Evolutionary conservation across 352 stramenopile genomes (phyloP), one percentile per base, ranked within the genome.

Genomic region (Halophytophthora batemanensis): DNA sequence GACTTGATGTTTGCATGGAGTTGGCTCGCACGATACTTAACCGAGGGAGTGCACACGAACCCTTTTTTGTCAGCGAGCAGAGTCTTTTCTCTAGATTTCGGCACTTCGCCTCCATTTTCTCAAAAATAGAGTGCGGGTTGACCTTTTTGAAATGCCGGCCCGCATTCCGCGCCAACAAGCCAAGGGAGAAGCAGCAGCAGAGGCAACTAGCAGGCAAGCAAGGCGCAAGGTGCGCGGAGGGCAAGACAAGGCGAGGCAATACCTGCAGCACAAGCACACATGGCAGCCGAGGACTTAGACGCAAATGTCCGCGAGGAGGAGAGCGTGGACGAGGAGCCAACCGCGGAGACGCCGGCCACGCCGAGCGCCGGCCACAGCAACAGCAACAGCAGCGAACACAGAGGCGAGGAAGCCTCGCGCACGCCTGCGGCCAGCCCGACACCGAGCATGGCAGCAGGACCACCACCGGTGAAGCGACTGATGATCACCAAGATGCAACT

Each of bases 401-500:
- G 37, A 15, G 37, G 3, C 15, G 37, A 43, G 17, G 14, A 43
- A 19, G 35, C 17, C 14, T 10, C 6, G 35, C 12, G 17, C 37
- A 17, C n/a, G 37, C 17, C 46, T 1, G 28, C 45, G 28, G 45
- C 41, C n/a, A 36, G 22, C 15, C 54, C 52, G 6, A 64, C 58
- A n/a, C 61, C 66, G 1, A 44, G 48, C 22, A 57, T 61, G 40
- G 1, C 42, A 8, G 4, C 25, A 31, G 25, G 4, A 8, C 25
- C 25, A 31, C 21, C 45, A 39, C 70, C 74, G 5, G 55, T 65
- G 29, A 82, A 82, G 57, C 87, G 96, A 2, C 71, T 98, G 7
- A 97, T 99, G 86, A 99, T 99, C 68, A 98, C 87, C 8, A 98
- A 98, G 73, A 98, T 99, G 86, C 88, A 83, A 65, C 67, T 99